Conservation (phyloP, 164 flowering plant genomes). For the Platanus orientalis region DNA sequence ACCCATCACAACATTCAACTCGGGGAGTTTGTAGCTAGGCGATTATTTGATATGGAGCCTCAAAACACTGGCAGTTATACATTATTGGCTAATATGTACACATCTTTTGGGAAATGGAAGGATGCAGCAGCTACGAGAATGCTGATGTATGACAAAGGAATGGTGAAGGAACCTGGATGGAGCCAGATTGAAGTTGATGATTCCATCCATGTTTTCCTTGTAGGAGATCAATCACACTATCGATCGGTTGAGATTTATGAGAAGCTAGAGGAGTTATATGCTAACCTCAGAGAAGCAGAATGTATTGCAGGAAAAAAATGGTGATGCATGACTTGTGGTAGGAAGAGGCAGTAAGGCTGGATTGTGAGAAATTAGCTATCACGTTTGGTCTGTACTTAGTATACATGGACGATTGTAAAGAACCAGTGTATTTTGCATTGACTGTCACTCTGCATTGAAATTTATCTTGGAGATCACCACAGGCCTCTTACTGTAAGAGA, state of each 20-base stretch:
- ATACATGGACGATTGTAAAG: too few relatives aligned
- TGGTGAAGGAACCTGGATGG: conserved; percentile 36
- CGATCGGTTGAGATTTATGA: conserved; percentile 15
- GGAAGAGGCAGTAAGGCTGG: conserved; percentile 5
- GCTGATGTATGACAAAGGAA: conserved; percentile 18
- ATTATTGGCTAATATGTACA: conserved; percentile 27
- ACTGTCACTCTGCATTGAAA: too few relatives aligned
- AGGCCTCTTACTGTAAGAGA: too few relatives aligned
- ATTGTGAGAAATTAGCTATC: conserved; percentile 8
- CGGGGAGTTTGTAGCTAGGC: conserved; percentile 27
- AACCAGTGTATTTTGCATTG: too few relatives aligned
- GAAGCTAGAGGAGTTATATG: conserved; percentile 16
- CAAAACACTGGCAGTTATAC: conserved; percentile 19
- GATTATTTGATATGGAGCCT: conserved; percentile 20
- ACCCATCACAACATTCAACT: conserved; percentile 21
- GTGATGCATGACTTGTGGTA: conserved; percentile 16
- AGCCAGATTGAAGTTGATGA: conserved; percentile 28
- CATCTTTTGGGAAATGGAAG: conserved; percentile 31
- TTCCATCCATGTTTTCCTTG: conserved; percentile 16
- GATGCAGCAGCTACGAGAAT: conserved; percentile 31
- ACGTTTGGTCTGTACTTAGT: conserved; percentile 1
- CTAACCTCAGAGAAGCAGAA: conserved; percentile 15
- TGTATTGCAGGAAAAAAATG: conserved; percentile 13
- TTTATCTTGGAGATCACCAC: too few relatives aligned
- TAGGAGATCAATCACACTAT: conserved; percentile 21